Evolutionary conservation across 768 basidiomycete genomes (phyloP), one percentile per base, ranked within the genome.

Genomic region (Suillus paluster): DNA sequence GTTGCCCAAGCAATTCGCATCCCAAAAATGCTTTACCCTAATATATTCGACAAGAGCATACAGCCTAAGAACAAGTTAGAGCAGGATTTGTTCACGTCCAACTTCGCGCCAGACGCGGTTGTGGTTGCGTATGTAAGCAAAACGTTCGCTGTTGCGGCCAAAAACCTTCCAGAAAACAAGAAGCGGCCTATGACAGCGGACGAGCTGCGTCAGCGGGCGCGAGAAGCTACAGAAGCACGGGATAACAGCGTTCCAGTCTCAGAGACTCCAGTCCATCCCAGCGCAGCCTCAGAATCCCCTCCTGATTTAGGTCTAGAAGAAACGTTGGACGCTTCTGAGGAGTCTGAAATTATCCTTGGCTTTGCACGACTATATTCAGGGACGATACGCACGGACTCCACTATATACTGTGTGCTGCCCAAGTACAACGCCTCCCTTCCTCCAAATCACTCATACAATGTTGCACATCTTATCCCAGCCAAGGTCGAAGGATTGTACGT

Each of bases 351-450:
- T 5, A 78, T 97, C 25, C 84, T 99, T 21, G 97, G 97, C 5
- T 99, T 99, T 75, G 90, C 96, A 8, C 85, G 97, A 49, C 81
- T 99, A 39, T 99, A 97, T 75, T 95, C 95, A 21, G 97, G 97
- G 19, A 89, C 87, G 5, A 80, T 99, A 52, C 79, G 82, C 21
- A 79, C 80, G 9, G 90, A 91, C 17, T 81, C 83, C 7, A 77
- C 78, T 4, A 75, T 99, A 23, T 86, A 86, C 63, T 91, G 87
- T 61, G 78, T 97, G 23, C 80, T 99, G 27, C 97, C 97, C 8
- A 98, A 97, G 77, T 99, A 93, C 79, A 84, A 88, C 66, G 70
- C 81, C 21, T 62, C 83, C 2, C 77, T 93, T 19, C 81, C 79
- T 5, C 88, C 92, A 0, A 78, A 78, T 12, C 88, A 95, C 68